phyloP scores from a whole-genome alignment of 148 eudicot species.

The Rhododendron griersonianum region DNA sequence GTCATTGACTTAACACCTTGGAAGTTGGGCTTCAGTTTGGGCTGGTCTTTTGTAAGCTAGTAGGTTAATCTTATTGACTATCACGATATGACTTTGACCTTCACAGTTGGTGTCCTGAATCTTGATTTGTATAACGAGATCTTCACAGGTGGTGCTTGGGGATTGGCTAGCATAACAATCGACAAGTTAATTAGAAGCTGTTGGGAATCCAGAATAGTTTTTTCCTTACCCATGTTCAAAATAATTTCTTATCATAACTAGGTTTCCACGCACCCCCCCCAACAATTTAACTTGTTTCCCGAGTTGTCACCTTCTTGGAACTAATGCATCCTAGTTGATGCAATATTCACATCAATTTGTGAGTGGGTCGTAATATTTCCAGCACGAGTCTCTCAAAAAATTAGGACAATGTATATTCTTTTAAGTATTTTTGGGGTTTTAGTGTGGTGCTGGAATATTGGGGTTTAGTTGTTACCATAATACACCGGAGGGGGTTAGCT shows the following conservation, averaged over 20 bases:
- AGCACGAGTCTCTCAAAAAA: background rate
- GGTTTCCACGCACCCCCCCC: background rate
- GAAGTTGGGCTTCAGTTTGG: background rate
- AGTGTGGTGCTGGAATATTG: background rate
- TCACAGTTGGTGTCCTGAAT: background rate
- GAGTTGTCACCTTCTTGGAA: background rate
- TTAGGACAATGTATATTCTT: background rate
- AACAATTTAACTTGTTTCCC: background rate
- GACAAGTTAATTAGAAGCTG: background rate
- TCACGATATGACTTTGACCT: background rate
- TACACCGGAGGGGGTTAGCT: background rate
- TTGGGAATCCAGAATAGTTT: background rate
- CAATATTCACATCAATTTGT: background rate
- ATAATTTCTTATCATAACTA: background rate
- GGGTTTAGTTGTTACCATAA: background rate
- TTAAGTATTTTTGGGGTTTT: background rate
- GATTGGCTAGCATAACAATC: background rate
- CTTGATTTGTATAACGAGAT: background rate
- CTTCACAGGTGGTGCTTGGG: background rate
- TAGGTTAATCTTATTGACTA: background rate
- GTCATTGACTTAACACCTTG: background rate
- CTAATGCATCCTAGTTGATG: background rate
- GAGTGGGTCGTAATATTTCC: background rate
- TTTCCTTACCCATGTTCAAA: background rate
- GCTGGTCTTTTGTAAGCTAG: background rate